phyloP scores from a whole-genome alignment of 2,329 filamentous ascomycete species.

The Xylariaceae sp. region DNA sequence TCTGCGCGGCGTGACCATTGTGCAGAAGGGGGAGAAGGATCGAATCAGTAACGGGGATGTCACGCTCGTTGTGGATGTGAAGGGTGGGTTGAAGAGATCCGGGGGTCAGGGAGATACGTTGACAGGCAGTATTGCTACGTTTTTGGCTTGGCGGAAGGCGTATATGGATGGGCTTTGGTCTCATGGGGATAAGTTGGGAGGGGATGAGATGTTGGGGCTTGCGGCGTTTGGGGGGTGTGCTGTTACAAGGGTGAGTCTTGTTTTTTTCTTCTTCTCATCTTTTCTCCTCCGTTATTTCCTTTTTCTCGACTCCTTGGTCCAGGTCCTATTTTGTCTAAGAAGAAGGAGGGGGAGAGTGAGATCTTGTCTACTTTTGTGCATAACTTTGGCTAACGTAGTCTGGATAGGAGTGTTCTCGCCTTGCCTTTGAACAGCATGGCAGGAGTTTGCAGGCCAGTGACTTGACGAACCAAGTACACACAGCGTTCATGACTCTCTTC shows the following conservation, averaged over 20 bases:
- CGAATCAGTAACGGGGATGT: slow-evolving; percentile 73
- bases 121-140: slow-evolving; percentile 81
- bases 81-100: slow-evolving; percentile 81
- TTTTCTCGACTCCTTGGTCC: not conserved
- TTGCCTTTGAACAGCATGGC: slow-evolving; percentile 81
- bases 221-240: slow-evolving; percentile 82
- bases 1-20: slow-evolving; percentile 80
- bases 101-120: slow-evolving; percentile 95
- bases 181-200: slow-evolving; percentile 44
- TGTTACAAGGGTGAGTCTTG: slow-evolving; percentile 66
- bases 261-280: not conserved
- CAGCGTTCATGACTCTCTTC: slow-evolving; percentile 73
- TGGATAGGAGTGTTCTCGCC: slow-evolving; percentile 71
- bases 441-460: slow-evolving; percentile 89
- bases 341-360: no score
- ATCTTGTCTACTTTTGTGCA: not conserved
- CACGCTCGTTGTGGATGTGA: slow-evolving; percentile 70
- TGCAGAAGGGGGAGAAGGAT: slow-evolving; percentile 83
- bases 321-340: not conserved
- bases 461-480: slow-evolving; percentile 83
- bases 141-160: slow-evolving; percentile 81
- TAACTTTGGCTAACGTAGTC: not conserved
- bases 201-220: slow-evolving; percentile 62
- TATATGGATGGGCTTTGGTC: slow-evolving; percentile 83
- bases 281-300: not conserved